A percentile compares a stretch with the other conserved stretches of the same genome.
phyloP scores from a whole-genome alignment of 2,329 filamentous ascomycete genomes.

The Aquanectria penicillioides region DNA sequence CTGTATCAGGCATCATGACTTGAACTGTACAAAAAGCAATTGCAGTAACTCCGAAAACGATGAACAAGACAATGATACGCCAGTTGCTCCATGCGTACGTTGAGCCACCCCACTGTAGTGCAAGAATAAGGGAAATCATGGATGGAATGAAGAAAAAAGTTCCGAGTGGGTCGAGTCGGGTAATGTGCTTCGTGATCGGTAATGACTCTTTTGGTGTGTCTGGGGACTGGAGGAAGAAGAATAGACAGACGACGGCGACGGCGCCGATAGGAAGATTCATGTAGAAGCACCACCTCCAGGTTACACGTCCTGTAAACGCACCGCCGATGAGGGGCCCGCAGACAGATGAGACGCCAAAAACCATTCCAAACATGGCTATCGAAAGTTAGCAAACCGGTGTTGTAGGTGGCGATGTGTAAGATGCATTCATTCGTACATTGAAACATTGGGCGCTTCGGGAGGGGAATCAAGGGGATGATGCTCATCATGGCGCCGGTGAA shows the following conservation, averaged over 20 bases:
- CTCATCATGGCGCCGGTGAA: conserved; percentile 67
- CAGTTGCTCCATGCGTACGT: conserved; percentile 62
- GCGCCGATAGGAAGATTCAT: conserved; percentile 67
- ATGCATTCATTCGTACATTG: conserved; percentile 49
- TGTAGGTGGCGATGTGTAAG: background rate
- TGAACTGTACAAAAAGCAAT: conserved; percentile 62
- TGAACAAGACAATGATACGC: conserved; percentile 64
- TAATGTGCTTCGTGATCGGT: conserved; percentile 54
- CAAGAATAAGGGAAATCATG: conserved; percentile 68
- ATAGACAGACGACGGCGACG: conserved; percentile 59
- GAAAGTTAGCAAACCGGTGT: no score
- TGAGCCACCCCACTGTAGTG: conserved; percentile 71
- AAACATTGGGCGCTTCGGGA: conserved; percentile 69
- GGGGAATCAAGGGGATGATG: conserved; percentile 67
- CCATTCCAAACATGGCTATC: conserved; percentile 61
- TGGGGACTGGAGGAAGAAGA: conserved; percentile 59
- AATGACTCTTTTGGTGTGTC: conserved; percentile 42
- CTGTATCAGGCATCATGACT: conserved; percentile 62
- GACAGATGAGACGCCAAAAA: conserved; percentile 65
- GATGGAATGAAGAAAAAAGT: conserved; percentile 69
- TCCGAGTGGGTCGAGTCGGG: conserved; percentile 67
- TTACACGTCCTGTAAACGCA: conserved; percentile 58
- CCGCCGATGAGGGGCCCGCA: conserved; percentile 64
- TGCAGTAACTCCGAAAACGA: conserved; percentile 58
- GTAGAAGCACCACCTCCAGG: conserved; percentile 69